These are phyloP conservation scores for Aureobasidium namibiae DNA, from an alignment of 2,329 filamentous ascomycete genomes.

Conservation along the genomic window DNA sequence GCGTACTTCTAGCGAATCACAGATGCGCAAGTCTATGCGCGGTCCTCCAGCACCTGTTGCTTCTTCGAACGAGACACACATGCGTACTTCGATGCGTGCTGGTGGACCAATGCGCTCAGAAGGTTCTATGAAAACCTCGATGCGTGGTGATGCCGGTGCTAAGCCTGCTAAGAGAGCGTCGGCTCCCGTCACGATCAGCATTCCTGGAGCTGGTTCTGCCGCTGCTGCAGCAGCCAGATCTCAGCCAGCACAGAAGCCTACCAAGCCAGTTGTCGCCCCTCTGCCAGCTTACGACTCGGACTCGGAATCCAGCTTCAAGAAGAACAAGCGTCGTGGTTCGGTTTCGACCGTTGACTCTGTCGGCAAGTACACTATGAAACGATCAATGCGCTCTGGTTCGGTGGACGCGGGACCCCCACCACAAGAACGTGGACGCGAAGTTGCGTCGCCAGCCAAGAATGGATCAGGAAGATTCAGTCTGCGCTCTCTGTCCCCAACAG, in stretches of 20 bases:
- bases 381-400: conserved; percentile 58
- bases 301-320: conserved; percentile 66
- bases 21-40: conserved; percentile 33
- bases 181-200: conserved; percentile 20
- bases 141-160: conserved; percentile 18
- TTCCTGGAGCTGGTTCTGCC: conserved; percentile 15
- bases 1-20: conserved; percentile 18
- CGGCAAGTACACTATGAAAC: conserved; percentile 54
- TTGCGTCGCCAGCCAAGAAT: conserved; percentile 28
- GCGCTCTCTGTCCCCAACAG: conserved; percentile 60
- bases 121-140: conserved; percentile 20
- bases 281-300: conserved; percentile 33
- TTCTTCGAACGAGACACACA: conserved; percentile 21
- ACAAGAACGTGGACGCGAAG: conserved; percentile 36
- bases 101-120: conserved; percentile 17
- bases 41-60: conserved; percentile 11
- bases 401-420: conserved; percentile 24
- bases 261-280: not conserved
- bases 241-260: conserved; percentile 18
- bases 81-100: conserved; percentile 32
- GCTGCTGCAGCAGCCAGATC: conserved; percentile 19
- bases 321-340: conserved; percentile 32
- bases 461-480: conserved; percentile 54
- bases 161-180: conserved; percentile 14
- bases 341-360: conserved; percentile 31